Evolutionary conservation across 805 yeast genomes (phyloP), one percentile per base, ranked within the genome.

Genomic region (Candida krabiensis): DNA sequence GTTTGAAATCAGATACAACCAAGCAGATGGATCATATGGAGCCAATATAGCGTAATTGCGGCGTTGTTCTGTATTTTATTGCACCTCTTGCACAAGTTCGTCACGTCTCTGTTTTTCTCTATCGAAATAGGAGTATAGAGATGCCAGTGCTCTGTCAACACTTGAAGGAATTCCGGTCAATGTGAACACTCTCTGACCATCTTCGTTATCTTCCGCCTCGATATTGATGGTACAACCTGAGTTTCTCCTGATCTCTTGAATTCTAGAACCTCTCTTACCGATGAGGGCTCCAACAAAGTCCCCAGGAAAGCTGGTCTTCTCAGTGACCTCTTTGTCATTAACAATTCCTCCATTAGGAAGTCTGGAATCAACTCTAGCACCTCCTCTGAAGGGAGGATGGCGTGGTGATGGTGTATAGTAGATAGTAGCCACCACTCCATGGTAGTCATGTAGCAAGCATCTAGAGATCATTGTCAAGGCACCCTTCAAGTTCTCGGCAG

Each of bases 201-300:
- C 67, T 26, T 76, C 81, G 50, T 77, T 78, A 37, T 79, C 78
- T 51, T 81, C 86, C 39, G 83, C 79, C 26, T 84, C 79, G 48
- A 89, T 86, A 4, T 80, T 77, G 56, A 89, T 86, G 28, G 79
- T 75, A 27, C 96, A 89, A 28, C 89, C 90, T 33, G 89, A 77
- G 24, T 73, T 73, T 51, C 83, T 79, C 52, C 96, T 75, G 35
- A 89, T 83, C 44, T 89, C 95, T 60, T 85, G 93, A 49, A 89
- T 87, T 64, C 95, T 77, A 19, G 86, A 68, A 27, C 96, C 96
- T 47, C 82, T 80, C 50, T 83, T 83, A 43, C 96, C 96, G 52
- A 89, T 86, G 38, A 89, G 70, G 35, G 95, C 91, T 29, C 96
- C 96, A 30, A 89, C 96, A 66, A 80, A 80, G 43, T 80, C 86